These are phyloP conservation scores for Beauveria sp. DNA, from an alignment of 2,329 filamentous ascomycete genomes.

Conservation along the genomic window DNA sequence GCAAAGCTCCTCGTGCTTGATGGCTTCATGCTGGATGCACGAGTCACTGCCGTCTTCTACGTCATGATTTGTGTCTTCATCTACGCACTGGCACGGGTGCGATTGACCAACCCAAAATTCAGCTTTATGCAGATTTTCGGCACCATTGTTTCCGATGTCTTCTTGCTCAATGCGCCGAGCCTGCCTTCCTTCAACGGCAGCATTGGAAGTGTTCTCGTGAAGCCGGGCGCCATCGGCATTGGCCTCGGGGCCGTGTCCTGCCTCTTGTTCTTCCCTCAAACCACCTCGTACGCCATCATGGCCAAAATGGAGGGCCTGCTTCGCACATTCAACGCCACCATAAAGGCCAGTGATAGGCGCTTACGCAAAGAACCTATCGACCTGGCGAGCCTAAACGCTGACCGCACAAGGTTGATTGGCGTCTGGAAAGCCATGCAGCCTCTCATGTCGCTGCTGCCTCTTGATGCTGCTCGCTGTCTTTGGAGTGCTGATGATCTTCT, in stretches of 20 bases:
- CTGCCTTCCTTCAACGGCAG: constrained; percentile 32
- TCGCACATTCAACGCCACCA: constrained; percentile 21
- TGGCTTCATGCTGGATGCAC: constrained; percentile 39
- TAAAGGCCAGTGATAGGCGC: constrained; percentile 23
- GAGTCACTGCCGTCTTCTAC: constrained; percentile 31
- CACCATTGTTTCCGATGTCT: constrained; percentile 38
- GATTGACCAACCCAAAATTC: constrained; percentile 38
- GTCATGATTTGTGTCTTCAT: constrained; percentile 35
- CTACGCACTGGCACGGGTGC: constrained; percentile 34
- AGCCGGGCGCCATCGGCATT: constrained; percentile 37
- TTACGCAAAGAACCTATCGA: constrained; percentile 16
- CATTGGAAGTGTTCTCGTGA: constrained; percentile 31
- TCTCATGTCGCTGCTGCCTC: constrained; percentile 33
- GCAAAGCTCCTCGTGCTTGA: constrained; percentile 31
- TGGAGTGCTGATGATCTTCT: constrained; percentile 39
- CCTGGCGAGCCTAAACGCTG: constrained; percentile 23
- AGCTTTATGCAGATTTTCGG: constrained; percentile 36
- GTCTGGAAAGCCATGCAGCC: constrained; percentile 31
- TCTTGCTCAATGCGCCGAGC: constrained; percentile 34
- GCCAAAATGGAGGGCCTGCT: constrained; percentile 24
- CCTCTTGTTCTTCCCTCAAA: constrained; percentile 41
- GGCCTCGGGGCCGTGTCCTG: constrained; percentile 36
- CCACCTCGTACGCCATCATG: constrained; percentile 37
- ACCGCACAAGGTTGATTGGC: constrained; percentile 22
- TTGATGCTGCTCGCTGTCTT: constrained; percentile 37